Evolutionary conservation across 108 stramenopile genomes (phyloP).

Genomic region (Cyclotella baltica): DNA sequence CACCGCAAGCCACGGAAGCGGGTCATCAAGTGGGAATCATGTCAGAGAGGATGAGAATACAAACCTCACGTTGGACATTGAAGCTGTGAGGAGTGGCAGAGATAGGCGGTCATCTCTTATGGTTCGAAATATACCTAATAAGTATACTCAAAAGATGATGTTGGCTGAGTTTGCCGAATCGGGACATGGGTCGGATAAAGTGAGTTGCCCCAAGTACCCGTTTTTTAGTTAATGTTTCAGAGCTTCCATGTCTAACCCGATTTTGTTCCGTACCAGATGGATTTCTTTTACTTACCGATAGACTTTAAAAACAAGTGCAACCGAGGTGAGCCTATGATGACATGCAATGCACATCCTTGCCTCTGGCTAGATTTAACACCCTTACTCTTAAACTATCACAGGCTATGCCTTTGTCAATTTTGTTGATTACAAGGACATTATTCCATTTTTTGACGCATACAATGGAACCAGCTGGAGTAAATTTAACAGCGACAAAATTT

Average conservation of each 20-base stretch:
- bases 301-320: constrained; percentile 99
- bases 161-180: constrained; percentile 90
- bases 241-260: not conserved
- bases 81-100: constrained; percentile 73
- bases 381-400: not conserved
- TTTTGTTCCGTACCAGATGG: constrained; percentile 33
- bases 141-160: constrained; percentile 98
- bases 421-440: constrained; percentile 88
- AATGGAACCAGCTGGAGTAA: constrained; percentile 94
- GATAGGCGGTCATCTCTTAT: constrained; percentile 98
- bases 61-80: constrained; percentile 68
- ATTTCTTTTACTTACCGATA: constrained; percentile 99
- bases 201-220: constrained; percentile 22
- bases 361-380: not conserved
- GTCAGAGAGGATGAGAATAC: constrained; percentile 44
- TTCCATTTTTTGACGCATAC: constrained; percentile 90
- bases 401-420: constrained; percentile 99
- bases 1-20: constrained; percentile 31
- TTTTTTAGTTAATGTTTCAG: not conserved
- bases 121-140: constrained; percentile 99
- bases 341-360: not conserved
- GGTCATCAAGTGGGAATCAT: constrained; percentile 36
- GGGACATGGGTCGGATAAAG: constrained; percentile 91
- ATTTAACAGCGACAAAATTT: constrained; percentile 99
- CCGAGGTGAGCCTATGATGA: constrained; percentile 53